Base-by-base conservation (phyloP, 2,329 filamentous ascomycete species). In the Didymellaceae sp. region DNA sequence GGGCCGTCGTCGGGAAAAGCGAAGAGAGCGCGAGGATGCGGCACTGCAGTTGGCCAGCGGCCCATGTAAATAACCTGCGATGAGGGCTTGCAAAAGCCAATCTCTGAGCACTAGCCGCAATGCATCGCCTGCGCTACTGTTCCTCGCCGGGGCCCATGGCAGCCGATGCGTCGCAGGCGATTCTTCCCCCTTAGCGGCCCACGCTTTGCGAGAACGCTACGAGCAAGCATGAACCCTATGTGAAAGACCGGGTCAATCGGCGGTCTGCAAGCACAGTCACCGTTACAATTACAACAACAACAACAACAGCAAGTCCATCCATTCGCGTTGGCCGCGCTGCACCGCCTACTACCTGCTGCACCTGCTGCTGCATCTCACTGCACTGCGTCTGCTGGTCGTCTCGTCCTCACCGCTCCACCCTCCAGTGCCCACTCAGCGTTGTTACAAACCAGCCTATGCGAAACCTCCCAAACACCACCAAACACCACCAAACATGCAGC, bases 381-480 rank as follows among this genome's bases (percentile, higher is more conserved):
- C 41, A 5, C 20, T 14, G 18, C 20, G 18, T 25, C 39, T 32
- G 28, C 17, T 22, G 34, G 18, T 11, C 2, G 34, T 11, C 5
- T 14, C 14, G 11, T 9, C 26, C 26, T 28, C 26, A 28, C 26
- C 26, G 26, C 26, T 28, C 26, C 26, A 25, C 7, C 11, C 24
- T 25, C 22, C 10, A 10, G 22, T 25, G 10, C 26, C 6, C 26
- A 9, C 10, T 16, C 11, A 13, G 30, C 44, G 21, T 30, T 21
- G 34, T 42, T 41, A 45, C 48, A 45, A 45, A 16, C 14, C 42
- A 35, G 30, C 40, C 26, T 48, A 45, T 14, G 14, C 46, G 32
- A 50, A 50, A 52, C 31, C 41, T 39, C 52, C 55, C 42, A 45
- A 62, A 63, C 57, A 53, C 55, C 41, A 25, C 11, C 40, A 20